phyloP scores from a whole-genome alignment of 345 rosid species.

The Pistacia integerrima region DNA sequence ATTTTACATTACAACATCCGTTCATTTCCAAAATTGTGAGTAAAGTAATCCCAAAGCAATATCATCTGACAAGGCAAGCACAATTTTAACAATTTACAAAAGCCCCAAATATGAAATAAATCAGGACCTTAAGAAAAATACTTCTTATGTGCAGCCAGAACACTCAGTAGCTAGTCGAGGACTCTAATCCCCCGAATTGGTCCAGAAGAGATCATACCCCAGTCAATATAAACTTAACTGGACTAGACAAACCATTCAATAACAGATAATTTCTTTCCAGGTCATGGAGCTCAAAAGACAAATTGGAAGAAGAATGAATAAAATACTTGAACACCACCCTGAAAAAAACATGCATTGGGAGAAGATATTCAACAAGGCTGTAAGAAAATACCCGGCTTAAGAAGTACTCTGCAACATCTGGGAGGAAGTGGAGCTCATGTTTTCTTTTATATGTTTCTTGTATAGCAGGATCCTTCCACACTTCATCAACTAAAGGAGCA shows the following conservation, averaged over 20 bases:
- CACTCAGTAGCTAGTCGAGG: not conserved
- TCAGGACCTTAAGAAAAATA: not conserved
- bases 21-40: too few species aligned
- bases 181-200: not conserved
- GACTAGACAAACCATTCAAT: not conserved
- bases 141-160: not conserved
- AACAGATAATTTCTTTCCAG: not conserved
- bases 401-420: constrained; percentile 93
- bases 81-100: not conserved
- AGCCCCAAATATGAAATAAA: not conserved
- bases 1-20: too few species aligned
- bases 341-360: too few species aligned
- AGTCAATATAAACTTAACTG: not conserved
- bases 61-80: not conserved
- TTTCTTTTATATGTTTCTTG: constrained; percentile 86
- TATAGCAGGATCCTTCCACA: constrained; percentile 97
- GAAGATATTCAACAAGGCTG: constrained; percentile 1
- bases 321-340: not conserved
- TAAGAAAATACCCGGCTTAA: constrained; percentile 69
- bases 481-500: constrained; percentile 96
- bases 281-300: not conserved
- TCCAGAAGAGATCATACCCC: not conserved
- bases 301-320: not conserved
- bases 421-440: constrained; percentile 96
- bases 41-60: not conserved